Conservation (phyloP, 1,139 yeast species). For the Citeromyces hawaiiensis region DNA sequence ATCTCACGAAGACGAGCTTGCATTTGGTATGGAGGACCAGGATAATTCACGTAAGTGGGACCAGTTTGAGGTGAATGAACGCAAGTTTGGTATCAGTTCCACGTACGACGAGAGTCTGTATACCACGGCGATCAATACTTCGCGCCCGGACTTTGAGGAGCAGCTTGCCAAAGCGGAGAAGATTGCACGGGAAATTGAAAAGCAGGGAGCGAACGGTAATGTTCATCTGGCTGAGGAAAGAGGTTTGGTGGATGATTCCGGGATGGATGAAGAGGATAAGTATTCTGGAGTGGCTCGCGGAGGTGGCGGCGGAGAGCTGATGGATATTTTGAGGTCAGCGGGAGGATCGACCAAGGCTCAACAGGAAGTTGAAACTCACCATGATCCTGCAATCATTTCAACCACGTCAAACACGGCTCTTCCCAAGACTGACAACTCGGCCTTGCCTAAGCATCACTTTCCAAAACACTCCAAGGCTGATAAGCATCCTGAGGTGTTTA, state of each 20-base stretch:
- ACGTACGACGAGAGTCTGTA: constrained; percentile 82
- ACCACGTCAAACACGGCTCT: constrained; percentile 21
- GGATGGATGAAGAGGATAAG: constrained; percentile 89
- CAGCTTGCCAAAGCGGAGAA: constrained; percentile 60
- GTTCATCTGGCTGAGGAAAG: constrained; percentile 87
- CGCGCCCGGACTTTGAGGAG: constrained; percentile 60
- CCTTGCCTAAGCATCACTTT: neutral
- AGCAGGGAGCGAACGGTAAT: constrained; percentile 48
- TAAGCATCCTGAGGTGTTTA: constrained; percentile 1
- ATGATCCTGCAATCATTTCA: constrained; percentile 71
- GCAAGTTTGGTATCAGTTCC: constrained; percentile 79
- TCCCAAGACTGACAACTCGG: neutral
- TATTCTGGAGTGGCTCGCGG: constrained; percentile 76
- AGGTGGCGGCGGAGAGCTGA: constrained; percentile 21
- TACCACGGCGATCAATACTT: constrained; percentile 70
- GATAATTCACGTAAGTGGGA: constrained; percentile 44
- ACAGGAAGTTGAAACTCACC: constrained; percentile 31
- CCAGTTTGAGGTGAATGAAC: constrained; percentile 83
- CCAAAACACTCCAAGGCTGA: neutral
- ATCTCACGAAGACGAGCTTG: constrained; percentile 17
- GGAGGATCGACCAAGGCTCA: constrained; percentile 5
- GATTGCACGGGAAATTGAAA: constrained; percentile 75
- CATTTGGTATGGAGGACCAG: constrained; percentile 3
- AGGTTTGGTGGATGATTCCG: constrained; percentile 69
- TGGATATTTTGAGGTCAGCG: constrained; percentile 14